Evolutionary conservation across 257 asterid genomes (phyloP).

Genomic region (Primulina eburnea): DNA sequence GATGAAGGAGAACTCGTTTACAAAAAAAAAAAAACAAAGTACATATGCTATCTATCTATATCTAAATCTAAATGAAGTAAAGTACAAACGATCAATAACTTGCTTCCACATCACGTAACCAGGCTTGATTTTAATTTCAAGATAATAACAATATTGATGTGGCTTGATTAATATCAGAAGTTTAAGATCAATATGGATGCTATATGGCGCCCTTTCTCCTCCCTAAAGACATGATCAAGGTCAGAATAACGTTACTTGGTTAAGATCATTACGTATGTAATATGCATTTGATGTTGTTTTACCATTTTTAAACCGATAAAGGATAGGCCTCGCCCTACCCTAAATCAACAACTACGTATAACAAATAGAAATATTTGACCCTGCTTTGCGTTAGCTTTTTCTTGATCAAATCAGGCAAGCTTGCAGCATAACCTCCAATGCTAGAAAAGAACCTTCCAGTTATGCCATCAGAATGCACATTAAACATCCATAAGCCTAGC

Average conservation of each 20-base stretch:
- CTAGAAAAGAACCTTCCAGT: neutral
- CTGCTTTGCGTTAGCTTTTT: neutral
- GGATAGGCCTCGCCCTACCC: neutral
- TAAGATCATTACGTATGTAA: too few species aligned
- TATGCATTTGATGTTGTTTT: neutral
- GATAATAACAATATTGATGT: neutral
- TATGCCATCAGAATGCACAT: neutral
- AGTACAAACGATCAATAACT: neutral
- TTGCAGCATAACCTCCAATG: neutral
- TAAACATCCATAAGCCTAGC: neutral
- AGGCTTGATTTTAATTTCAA: neutral
- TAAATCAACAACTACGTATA: neutral
- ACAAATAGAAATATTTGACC: neutral
- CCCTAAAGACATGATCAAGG: neutral
- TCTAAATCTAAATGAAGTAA: neutral
- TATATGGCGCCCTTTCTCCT: too few species aligned
- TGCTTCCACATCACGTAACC: neutral
- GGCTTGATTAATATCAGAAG: too few species aligned
- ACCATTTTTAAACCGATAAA: too few species aligned
- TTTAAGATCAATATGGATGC: too few species aligned
- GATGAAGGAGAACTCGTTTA: neutral
- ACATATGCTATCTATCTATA: neutral
- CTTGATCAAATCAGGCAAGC: neutral
- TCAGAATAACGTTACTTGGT: too few species aligned
- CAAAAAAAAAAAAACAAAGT: neutral